These are phyloP conservation scores for Apiotrichum sp. DNA, from an alignment of 1,284 basidiomycete genomes.

Conservation along the genomic window DNA sequence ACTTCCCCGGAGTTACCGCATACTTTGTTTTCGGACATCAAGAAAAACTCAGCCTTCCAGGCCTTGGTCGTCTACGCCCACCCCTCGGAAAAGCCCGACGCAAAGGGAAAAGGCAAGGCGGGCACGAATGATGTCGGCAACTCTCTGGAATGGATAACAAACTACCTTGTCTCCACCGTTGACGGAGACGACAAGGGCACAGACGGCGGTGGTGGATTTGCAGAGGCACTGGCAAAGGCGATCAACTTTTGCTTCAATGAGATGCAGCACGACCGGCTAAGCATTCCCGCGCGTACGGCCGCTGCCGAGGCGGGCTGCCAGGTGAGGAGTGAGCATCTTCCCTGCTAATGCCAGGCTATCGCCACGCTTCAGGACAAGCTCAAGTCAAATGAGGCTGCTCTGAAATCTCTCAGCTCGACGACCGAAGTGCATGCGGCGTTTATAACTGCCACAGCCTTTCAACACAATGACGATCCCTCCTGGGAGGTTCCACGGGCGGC, in stretches of 20 bases:
- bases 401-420: slow-evolving; percentile 25
- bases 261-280: slow-evolving; percentile 66
- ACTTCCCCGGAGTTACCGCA: slow-evolving; percentile 52
- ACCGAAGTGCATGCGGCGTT: slow-evolving; percentile 45
- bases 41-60: slow-evolving; percentile 63
- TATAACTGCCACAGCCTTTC: slow-evolving; percentile 60
- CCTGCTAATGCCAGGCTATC: slow-evolving; percentile 13
- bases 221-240: slow-evolving; percentile 62
- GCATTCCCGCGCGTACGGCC: slow-evolving; percentile 52
- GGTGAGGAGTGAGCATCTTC: slow-evolving; percentile 49
- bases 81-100: background rate
- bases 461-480: slow-evolving; percentile 19
- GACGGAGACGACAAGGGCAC: slow-evolving; percentile 45
- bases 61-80: slow-evolving; percentile 48
- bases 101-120: slow-evolving; percentile 26
- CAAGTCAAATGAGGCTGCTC: slow-evolving; percentile 1
- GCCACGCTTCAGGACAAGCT: slow-evolving; percentile 13
- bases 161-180: slow-evolving; percentile 31
- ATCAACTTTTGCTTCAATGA: slow-evolving; percentile 68
- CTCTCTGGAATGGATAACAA: slow-evolving; percentile 30
- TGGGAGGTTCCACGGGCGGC: slow-evolving; percentile 24
- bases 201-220: slow-evolving; percentile 56
- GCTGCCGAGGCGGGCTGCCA: slow-evolving; percentile 57
- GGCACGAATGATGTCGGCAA: background rate
- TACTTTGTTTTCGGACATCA: slow-evolving; percentile 71